These are phyloP conservation scores for Spergularia marina DNA, from an alignment of 148 eudicot genomes.

Conservation along the genomic window DNA sequence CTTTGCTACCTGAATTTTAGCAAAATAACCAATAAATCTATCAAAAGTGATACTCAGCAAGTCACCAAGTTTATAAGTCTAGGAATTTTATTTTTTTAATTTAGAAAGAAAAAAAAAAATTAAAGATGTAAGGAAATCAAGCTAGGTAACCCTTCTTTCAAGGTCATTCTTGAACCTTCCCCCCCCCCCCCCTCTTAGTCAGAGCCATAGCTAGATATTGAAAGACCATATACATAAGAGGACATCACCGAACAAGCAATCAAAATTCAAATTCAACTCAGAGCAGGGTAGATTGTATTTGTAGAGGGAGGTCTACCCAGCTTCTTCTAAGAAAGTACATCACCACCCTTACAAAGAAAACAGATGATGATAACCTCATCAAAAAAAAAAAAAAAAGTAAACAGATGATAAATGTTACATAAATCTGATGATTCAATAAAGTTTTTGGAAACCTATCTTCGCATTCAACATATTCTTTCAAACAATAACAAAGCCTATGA, in stretches of 20 bases:
- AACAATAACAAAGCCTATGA: background rate
- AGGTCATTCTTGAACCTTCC: too few relatives aligned
- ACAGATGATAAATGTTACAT: background rate
- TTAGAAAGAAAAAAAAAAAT: too few relatives aligned
- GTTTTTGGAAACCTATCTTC: background rate
- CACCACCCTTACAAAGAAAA: background rate
- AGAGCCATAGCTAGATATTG: background rate
- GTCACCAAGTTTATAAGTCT: too few relatives aligned
- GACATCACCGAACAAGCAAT: too few relatives aligned
- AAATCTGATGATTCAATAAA: background rate
- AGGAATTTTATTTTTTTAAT: too few relatives aligned
- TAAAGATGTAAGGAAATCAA: too few relatives aligned
- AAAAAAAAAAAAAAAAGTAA: background rate
- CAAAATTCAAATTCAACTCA: background rate
- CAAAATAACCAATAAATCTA: slow-evolving; percentile 16
- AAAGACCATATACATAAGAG: background rate
- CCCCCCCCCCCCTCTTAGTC: background rate
- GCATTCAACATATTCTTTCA: background rate
- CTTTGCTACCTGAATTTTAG: slow-evolving; percentile 73
- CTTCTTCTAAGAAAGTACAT: background rate
- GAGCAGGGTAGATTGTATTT: background rate
- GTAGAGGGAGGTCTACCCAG: background rate
- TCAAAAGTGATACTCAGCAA: background rate
- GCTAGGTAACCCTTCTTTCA: too few relatives aligned
- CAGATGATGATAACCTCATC: too few relatives aligned